Evolutionary conservation across 2,329 filamentous ascomycete genomes (phyloP), one percentile per base, ranked within the genome.

Genomic region (Alternaria metachromatica): DNA sequence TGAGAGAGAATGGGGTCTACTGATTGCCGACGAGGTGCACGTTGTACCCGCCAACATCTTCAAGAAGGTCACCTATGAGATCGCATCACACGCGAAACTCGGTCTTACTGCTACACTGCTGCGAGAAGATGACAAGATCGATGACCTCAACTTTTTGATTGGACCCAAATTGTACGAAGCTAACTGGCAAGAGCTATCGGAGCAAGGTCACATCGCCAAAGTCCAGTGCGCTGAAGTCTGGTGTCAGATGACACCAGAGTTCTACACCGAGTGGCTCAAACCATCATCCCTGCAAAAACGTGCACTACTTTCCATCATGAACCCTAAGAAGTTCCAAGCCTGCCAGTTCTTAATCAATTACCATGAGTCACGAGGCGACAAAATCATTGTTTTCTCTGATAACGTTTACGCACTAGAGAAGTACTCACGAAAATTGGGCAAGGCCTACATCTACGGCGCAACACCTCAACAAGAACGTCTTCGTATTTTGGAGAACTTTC

Each of bases 181-280:
- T 26, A 99, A 99, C 79, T 99, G 96, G 96, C 97, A 98, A 90
- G 96, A 99, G 80, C 87, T 99, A 44, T 96, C 95, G 1, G 93
- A 97, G 75, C 94, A 97, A 81, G 96, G 96, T 1, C 94, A 97
- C 77, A 99, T 99, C 78, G 96, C 96, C 37, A 91, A 93, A 71
- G 96, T 99, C 2, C 96, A 99, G 80, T 99, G 96, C 80, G 96
- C 96, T 13, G 96, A 99, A 80, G 96, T 99, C 7, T 99, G 96
- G 96, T 99, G 96, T 76, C 94, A 95, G 3, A 99, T 99, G 96
- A 97, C 96, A 0, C 96, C 94, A 0, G 96, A 99, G 72, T 99
- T 99, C 78, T 98, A 97, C 80, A 91, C 93, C 18, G 93, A 98
- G 78, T 99, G 98, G 81, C 87, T 98, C 63, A 85, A 88, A 58